These are phyloP conservation scores for Penicillium frequentans DNA, from an alignment of 2,329 filamentous ascomycete species.

Conservation along the genomic window DNA sequence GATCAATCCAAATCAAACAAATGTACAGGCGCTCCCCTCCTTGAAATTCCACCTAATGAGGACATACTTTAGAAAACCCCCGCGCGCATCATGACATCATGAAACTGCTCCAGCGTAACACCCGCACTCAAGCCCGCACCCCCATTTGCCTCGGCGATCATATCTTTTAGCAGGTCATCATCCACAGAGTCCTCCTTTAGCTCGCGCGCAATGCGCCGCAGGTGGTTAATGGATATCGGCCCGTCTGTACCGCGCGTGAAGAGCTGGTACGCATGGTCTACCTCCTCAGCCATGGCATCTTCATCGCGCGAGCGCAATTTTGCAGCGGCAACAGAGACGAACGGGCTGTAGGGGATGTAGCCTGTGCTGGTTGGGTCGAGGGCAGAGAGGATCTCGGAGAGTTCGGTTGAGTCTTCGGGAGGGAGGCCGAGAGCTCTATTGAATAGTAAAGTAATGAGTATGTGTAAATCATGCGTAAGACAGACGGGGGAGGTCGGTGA, in stretches of 20 bases:
- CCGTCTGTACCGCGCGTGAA: constrained; percentile 63
- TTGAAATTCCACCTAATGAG: neutral
- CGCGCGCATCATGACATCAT: constrained; percentile 79
- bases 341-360: constrained; percentile 74
- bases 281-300: constrained; percentile 63
- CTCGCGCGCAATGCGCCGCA: constrained; percentile 75
- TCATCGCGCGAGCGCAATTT: constrained; percentile 66
- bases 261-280: constrained; percentile 77
- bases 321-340: constrained; percentile 84
- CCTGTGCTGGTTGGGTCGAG: constrained; percentile 82
- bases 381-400: constrained; percentile 73
- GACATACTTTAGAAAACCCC: constrained; percentile 67
- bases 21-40: neutral
- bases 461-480: neutral
- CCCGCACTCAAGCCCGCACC: constrained; percentile 69
- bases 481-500: neutral
- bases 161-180: constrained; percentile 83
- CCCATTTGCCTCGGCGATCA: constrained; percentile 92
- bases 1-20: neutral
- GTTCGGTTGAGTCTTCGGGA: constrained; percentile 63
- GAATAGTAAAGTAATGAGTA: neutral
- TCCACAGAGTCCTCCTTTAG: constrained; percentile 76
- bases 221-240: constrained; percentile 76
- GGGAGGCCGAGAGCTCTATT: constrained; percentile 76
- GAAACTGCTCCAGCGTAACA: constrained; percentile 78